Base-by-base conservation (phyloP, 2,329 filamentous ascomycete species). In the Neonectria neomacrospora region DNA sequence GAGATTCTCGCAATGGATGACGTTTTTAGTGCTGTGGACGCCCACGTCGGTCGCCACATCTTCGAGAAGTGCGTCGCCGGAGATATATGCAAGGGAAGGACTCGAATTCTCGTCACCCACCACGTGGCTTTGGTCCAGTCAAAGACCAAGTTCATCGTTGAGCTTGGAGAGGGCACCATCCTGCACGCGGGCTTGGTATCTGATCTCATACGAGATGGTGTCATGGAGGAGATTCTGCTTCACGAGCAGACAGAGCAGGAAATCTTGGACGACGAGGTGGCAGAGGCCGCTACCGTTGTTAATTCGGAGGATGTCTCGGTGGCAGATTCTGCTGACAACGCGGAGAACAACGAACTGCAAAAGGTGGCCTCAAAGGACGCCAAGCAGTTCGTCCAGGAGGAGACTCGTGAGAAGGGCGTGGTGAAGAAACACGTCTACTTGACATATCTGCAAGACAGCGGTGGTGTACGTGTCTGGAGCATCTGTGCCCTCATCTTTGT, bases 11-110 rank as follows among this genome's bases (percentile, higher is more conserved):
- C 96, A 18, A 83, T 96, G 71, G 93, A 96, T 75, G 93, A 96
- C 73, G 92, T 95, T 42, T 94, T 96, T 76, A 93, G 90, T 73
- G 89, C 92, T 10, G 88, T 96, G 9, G 93, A 96, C 76, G 90
- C 91, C 3, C 91, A 94, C 72, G 92, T 94, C 30, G 92, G 92
- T 16, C 86, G 91, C 28, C 90, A 93, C 71, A 89, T 95, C 52
- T 93, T 92, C 68, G 91, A 94, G 67, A 85, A 92, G 60, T 93
- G 90, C 64, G 81, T 95, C 3, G 89, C 86, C 2, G 92, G 92
- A 5, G 86, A 91, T 53, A 83, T 95, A 9, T 90, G 90, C 64
- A 77, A 82, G 22, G 89, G 88, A 0, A 82, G 93, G 58, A 96
- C 93, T 2, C 82, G 92, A 30, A 92, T 96, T 51, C 80, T 96